Evolutionary conservation across 2,329 filamentous ascomycete genomes (phyloP), one percentile per base, ranked within the genome.

Genomic region (Penicillium sp.): DNA sequence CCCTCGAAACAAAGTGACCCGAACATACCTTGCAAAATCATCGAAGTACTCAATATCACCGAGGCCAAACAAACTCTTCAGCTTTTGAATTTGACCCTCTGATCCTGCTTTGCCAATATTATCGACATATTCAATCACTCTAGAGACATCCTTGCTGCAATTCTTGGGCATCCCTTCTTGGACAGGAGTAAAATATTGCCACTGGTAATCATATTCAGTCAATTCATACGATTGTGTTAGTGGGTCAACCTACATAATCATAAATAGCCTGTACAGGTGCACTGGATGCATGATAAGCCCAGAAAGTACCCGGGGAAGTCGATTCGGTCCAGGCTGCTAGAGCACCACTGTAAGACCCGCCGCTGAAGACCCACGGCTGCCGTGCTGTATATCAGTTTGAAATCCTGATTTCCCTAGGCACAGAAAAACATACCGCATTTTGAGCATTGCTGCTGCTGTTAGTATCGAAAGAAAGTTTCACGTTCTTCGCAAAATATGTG

Each of bases 231-330:
- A 7, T 14, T 8, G 37, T 21, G 2, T 37, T 18, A 45, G 13
- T 26, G 13, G 26, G 10, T 16, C 8, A 40, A 55, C 64, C 33
- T 39, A 76, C 73, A 63, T 80, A 85, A 67, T 86, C 75, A 21
- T 78, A 76, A 29, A 85, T 77, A 1, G 80, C 78, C 60, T 86
- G 70, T 1, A 86, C 82, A 0, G 81, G 80, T 0, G 79, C 83
- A 64, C 79, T 82, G 26, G 80, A 82, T 3, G 82, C 73, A 66
- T 83, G 81, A 58, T 85, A 85, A 1, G 82, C 83, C 83, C 83
- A 86, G 68, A 84, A 83, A 0, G 81, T 84, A 6, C 80, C 83
- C 0, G 82, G 81, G 1, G 76, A 70, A 2, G 79, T 70, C 11
- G 78, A 78, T 31, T 80, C 79, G 2, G 77, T 82, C 82, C 83